Conservation (phyloP, 192 early-diverging fungal genomes). For the Spizellomyces sp. region DNA sequence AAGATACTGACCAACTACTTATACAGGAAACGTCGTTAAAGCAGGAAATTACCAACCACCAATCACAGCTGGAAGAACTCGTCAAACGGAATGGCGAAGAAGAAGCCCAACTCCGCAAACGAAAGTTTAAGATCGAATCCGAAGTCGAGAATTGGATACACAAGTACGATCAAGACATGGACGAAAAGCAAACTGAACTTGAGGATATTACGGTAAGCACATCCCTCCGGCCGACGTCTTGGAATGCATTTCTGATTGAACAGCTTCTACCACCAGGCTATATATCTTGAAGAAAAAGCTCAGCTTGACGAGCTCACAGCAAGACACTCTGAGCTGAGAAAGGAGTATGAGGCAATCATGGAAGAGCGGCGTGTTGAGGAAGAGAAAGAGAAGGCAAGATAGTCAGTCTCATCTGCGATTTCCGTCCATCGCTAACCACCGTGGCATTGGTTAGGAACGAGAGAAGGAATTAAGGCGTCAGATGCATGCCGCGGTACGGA, state of each 20-base stretch:
- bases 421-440: background rate
- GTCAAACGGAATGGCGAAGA: constrained; percentile 50
- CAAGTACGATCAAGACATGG: constrained; percentile 68
- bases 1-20: background rate
- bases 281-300: constrained; percentile 56
- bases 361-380: constrained; percentile 49
- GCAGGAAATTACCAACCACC: constrained; percentile 39
- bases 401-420: background rate
- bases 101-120: constrained; percentile 56
- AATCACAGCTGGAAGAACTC: constrained; percentile 31
- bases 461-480: constrained; percentile 33
- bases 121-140: constrained; percentile 60
- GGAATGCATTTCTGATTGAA: background rate
- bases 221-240: no score
- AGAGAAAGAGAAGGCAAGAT: constrained; percentile 45
- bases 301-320: constrained; percentile 57
- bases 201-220: constrained; percentile 55
- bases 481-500: constrained; percentile 38
- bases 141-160: constrained; percentile 72
- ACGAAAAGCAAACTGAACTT: constrained; percentile 59
- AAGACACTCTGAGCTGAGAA: constrained; percentile 45
- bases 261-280: constrained; percentile 25
- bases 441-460: constrained; percentile 32
- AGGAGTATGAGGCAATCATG: constrained; percentile 53
- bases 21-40: constrained; percentile 41